Percentiles rank a stretch among this genome's conserved stretches.
Evolutionary conservation across 2,329 filamentous ascomycete genomes (phyloP).

Genomic region (Trichoderma breve): DNA sequence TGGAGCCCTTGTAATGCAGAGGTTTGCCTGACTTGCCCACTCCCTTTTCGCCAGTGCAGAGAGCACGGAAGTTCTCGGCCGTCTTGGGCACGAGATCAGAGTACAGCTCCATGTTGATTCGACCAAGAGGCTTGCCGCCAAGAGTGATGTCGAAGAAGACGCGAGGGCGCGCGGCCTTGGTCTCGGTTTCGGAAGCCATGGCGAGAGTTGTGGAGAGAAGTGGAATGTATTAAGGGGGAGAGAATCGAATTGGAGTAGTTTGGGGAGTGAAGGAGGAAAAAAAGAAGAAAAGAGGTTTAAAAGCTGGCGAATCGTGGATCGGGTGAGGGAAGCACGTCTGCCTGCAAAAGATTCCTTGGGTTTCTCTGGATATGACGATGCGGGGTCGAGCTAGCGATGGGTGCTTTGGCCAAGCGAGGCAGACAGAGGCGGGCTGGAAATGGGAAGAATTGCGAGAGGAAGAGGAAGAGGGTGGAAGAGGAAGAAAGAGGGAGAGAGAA

Average conservation of each 20-base stretch:
- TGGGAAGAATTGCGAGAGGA: not conserved
- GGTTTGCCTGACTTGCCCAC: conserved; percentile 76
- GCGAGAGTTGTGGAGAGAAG: conserved; percentile 16
- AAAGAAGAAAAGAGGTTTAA: not conserved
- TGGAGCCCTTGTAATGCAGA: conserved; percentile 88
- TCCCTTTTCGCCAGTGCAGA: conserved; percentile 95
- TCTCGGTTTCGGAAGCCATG: conserved; percentile 43
- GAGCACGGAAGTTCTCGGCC: conserved; percentile 89
- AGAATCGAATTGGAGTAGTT: not conserved
- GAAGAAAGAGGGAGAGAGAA: not conserved
- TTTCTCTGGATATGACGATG: conserved; percentile 5
- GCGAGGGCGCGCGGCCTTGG: conserved; percentile 62
- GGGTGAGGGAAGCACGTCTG: not conserved
- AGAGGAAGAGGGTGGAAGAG: not conserved
- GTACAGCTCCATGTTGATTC: conserved; percentile 83
- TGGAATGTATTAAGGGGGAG: not conserved
- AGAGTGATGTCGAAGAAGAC: conserved; percentile 95
- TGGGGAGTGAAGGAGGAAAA: not conserved
- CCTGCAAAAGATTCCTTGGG: conserved; percentile 3
- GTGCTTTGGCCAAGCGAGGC: not conserved
- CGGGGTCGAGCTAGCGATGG: conserved; percentile 9
- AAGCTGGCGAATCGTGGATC: not conserved
- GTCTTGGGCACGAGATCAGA: conserved; percentile 83
- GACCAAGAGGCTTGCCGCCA: conserved; percentile 68
- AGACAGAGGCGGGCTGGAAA: not conserved